phyloP scores from a whole-genome alignment of 1,284 basidiomycete species.

The Cryptococcus sp. region DNA sequence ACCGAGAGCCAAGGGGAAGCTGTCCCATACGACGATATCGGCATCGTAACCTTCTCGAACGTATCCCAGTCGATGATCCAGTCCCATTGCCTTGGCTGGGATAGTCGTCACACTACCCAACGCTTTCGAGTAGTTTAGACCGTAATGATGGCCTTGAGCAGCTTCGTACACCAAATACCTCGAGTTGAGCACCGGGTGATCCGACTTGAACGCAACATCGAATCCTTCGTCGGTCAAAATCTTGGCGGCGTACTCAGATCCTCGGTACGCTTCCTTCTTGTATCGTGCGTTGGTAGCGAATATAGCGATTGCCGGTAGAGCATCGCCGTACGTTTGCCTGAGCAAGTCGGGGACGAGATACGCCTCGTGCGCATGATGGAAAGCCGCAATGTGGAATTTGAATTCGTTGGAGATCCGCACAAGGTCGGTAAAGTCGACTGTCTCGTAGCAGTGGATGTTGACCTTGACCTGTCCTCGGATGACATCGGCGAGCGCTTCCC shows the following conservation, averaged over 20 bases:
- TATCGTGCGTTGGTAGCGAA: constrained; percentile 57
- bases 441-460: constrained; percentile 72
- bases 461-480: constrained; percentile 62
- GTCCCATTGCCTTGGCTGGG: constrained; percentile 68
- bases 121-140: constrained; percentile 42
- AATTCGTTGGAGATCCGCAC: constrained; percentile 71
- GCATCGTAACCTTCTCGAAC: constrained; percentile 57
- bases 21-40: constrained; percentile 82
- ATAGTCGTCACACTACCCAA: constrained; percentile 66
- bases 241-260: constrained; percentile 75
- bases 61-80: constrained; percentile 75
- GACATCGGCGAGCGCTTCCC: constrained; percentile 82
- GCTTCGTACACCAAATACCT: constrained; percentile 77
- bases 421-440: constrained; percentile 63
- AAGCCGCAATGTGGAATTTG: constrained; percentile 60
- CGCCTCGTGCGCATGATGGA: constrained; percentile 82
- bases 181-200: constrained; percentile 68
- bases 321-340: constrained; percentile 61
- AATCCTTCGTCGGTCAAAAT: constrained; percentile 70
- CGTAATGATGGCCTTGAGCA: constrained; percentile 75
- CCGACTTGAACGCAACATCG: constrained; percentile 61
- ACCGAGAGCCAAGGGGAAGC: constrained; percentile 69
- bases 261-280: constrained; percentile 55
- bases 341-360: constrained; percentile 75
- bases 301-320: constrained; percentile 64